These are phyloP conservation scores for Chalciporus chontae DNA, from an alignment of 768 basidiomycete species.

Conservation along the genomic window DNA sequence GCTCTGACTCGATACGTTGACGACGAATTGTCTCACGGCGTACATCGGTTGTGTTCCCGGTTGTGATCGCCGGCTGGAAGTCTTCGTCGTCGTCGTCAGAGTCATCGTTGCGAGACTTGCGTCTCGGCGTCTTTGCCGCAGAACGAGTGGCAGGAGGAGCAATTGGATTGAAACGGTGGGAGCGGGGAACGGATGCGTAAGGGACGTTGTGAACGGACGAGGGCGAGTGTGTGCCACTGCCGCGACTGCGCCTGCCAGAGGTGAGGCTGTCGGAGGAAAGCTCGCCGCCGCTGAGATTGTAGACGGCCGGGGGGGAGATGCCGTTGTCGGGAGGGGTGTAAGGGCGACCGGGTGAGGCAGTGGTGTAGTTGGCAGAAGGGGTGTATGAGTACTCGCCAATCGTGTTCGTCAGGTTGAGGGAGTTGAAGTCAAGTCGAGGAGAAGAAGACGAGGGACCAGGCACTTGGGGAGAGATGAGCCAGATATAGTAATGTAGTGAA, in stretches of 20 bases:
- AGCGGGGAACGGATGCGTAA: constrained; percentile 64
- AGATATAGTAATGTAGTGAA: neutral
- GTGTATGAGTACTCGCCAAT: constrained; percentile 59
- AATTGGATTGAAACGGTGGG: constrained; percentile 79
- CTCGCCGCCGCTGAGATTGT: constrained; percentile 67
- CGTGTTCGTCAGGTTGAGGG: constrained; percentile 53
- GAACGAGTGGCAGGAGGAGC: constrained; percentile 47
- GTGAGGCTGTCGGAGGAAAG: constrained; percentile 68
- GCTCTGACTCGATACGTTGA: constrained; percentile 92
- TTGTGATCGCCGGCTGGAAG: constrained; percentile 52
- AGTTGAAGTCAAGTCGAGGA: constrained; percentile 61
- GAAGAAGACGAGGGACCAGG: constrained; percentile 49
- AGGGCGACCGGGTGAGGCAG: constrained; percentile 52
- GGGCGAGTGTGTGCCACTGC: constrained; percentile 58
- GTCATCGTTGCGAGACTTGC: constrained; percentile 55
- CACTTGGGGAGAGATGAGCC: constrained; percentile 35
- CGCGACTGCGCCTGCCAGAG: constrained; percentile 66
- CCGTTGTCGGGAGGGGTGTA: constrained; percentile 66
- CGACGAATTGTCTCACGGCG: constrained; percentile 89
- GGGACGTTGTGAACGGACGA: constrained; percentile 45
- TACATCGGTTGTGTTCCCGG: constrained; percentile 52
- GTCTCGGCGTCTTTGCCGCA: constrained; percentile 48
- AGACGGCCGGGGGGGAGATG: constrained; percentile 71
- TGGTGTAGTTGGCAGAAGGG: constrained; percentile 52
- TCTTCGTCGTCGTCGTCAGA: constrained; percentile 75